A percentile compares a stretch with the other conserved stretches of the same genome.
Evolutionary conservation across 2,329 filamentous ascomycete species (phyloP).

Genomic region (Stagonosporopsis cucurbitacearum): DNA sequence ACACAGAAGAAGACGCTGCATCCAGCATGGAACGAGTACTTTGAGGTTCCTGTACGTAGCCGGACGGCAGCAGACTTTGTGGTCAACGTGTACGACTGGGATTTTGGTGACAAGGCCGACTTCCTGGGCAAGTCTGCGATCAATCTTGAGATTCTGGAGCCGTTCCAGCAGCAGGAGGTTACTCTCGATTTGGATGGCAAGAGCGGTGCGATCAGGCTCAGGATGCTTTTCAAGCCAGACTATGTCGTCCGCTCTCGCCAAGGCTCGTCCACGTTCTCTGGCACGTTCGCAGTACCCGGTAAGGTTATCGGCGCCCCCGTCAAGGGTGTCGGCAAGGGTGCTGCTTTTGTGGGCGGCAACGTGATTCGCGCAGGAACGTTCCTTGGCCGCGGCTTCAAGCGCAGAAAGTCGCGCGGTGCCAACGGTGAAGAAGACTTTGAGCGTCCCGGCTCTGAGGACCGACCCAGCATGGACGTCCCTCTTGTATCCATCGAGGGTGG

Average conservation of each 20-base stretch:
- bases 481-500: constrained; percentile 43
- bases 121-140: constrained; percentile 80
- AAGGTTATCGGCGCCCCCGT: constrained; percentile 95
- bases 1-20: constrained; percentile 95
- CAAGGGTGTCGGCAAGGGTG: constrained; percentile 84
- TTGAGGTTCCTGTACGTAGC: constrained; percentile 82
- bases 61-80: constrained; percentile 84
- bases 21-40: constrained; percentile 95
- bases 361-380: constrained; percentile 92
- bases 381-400: constrained; percentile 81
- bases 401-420: constrained; percentile 66
- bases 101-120: constrained; percentile 94
- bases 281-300: constrained; percentile 84
- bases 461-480: constrained; percentile 39
- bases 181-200: constrained; percentile 83
- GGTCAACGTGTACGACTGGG: constrained; percentile 90
- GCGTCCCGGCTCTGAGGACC: constrained; percentile 53
- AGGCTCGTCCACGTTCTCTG: constrained; percentile 90
- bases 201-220: constrained; percentile 80
- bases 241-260: constrained; percentile 88
- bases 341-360: constrained; percentile 72
- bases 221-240: constrained; percentile 88
- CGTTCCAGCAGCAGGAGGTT: constrained; percentile 80
- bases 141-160: constrained; percentile 79
- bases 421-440: constrained; percentile 49